phyloP scores from a whole-genome alignment of 176 grass and related monocot genomes.

The Ensete glaucum region DNA sequence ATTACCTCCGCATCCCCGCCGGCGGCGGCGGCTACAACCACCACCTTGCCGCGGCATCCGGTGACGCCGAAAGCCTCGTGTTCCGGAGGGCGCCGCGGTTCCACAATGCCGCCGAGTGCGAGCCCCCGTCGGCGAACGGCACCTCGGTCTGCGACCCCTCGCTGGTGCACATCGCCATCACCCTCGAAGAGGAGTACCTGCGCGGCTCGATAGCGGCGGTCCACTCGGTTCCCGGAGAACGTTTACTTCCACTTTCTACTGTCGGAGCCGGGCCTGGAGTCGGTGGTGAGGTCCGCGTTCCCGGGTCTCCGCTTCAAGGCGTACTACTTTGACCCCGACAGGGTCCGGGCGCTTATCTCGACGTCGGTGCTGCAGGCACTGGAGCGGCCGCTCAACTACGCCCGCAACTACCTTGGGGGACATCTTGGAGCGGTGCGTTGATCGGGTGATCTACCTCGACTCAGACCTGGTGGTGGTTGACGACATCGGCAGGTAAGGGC shows the following conservation, averaged over 20 bases:
- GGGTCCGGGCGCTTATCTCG: constrained; percentile 3
- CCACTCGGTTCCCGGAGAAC: constrained; percentile 10
- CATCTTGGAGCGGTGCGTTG: constrained; percentile 9
- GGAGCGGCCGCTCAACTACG: constrained; percentile 20
- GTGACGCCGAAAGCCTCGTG: background rate
- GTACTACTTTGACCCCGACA: constrained; percentile 2
- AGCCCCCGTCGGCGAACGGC: background rate
- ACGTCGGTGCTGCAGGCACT: constrained; percentile 2
- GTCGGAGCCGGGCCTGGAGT: background rate
- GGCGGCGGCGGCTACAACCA: background rate
- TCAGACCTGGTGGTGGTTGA: constrained; percentile 20
- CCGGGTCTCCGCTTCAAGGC: constrained; percentile 8
- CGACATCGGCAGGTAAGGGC: constrained; percentile 14
- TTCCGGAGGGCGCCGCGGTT: constrained; percentile 10
- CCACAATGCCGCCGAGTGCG: constrained; percentile 7
- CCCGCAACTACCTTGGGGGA: constrained; percentile 10
- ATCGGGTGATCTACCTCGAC: constrained; percentile 22
- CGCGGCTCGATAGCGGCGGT: constrained; percentile 11
- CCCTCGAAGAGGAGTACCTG: constrained; percentile 20
- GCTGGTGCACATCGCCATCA: constrained; percentile 14
- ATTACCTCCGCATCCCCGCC: background rate
- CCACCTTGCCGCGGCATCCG: background rate
- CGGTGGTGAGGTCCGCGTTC: constrained; percentile 3
- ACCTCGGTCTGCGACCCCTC: constrained; percentile 10
- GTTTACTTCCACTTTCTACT: constrained; percentile 6